Conservation (phyloP, 345 rosid genomes). For the Turnera subulata region DNA sequence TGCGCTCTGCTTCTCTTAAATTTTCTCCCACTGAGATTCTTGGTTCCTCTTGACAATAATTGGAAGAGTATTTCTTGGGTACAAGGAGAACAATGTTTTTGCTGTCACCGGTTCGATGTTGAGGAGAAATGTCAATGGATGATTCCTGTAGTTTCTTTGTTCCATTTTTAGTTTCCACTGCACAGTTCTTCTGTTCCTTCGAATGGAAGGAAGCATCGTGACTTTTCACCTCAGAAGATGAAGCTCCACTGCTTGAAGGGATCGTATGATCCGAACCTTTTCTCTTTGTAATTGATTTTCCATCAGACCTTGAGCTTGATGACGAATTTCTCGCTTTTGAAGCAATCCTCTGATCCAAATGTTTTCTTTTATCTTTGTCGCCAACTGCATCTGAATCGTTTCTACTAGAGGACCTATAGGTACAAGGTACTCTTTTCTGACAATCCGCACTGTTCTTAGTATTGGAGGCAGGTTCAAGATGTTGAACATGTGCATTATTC, state of each 20-base stretch:
- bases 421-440: conserved; percentile 30
- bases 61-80: conserved; percentile 34
- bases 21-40: conserved; percentile 24
- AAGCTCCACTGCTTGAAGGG: conserved; percentile 17
- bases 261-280: conserved; percentile 20
- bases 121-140: conserved; percentile 24
- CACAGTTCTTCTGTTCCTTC: conserved; percentile 25
- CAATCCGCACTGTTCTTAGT: conserved; percentile 36
- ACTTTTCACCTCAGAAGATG: conserved; percentile 34
- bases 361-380: conserved; percentile 21
- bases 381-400: conserved; percentile 8
- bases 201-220: conserved; percentile 19
- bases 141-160: conserved; percentile 23
- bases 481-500: conserved; percentile 31
- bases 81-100: conserved; percentile 43
- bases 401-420: conserved; percentile 26
- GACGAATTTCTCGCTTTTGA: conserved; percentile 16
- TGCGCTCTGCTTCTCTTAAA: conserved; percentile 21
- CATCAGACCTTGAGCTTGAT: conserved; percentile 12
- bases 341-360: conserved; percentile 13
- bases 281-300: conserved; percentile 12
- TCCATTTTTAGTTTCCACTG: conserved; percentile 29
- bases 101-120: conserved; percentile 27
- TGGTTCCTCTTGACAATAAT: conserved; percentile 21
- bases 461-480: conserved; percentile 33